Evolutionary conservation across 73 alveolate species (phyloP).

Genomic region (Tetrahymena borealis): DNA sequence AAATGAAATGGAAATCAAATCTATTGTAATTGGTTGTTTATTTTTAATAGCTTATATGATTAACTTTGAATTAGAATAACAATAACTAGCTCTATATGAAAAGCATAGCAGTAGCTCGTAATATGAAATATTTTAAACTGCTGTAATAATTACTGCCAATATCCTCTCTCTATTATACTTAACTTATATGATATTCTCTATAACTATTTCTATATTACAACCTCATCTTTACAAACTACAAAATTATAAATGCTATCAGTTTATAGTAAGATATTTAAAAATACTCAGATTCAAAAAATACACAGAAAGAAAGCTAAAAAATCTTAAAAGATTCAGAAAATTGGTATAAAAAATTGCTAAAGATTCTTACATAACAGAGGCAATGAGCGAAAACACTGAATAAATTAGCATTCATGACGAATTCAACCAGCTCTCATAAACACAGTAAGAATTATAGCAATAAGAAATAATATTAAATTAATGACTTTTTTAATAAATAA

Average conservation of each 20-base stretch:
- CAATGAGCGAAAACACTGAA: too few species aligned
- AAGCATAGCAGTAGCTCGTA: not conserved
- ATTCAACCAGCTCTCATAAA: too few species aligned
- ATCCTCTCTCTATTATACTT: not conserved
- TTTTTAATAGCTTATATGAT: not conserved
- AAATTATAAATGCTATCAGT: not conserved
- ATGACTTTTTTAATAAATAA: too few species aligned
- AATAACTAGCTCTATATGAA: not conserved
- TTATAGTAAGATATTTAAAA: not conserved
- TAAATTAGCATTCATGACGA: too few species aligned
- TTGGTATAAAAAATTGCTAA: too few species aligned
- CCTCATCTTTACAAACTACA: not conserved
- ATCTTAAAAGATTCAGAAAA: not conserved
- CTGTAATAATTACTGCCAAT: not conserved
- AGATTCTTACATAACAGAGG: too few species aligned
- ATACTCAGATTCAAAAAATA: not conserved
- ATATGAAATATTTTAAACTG: not conserved
- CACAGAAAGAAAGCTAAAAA: not conserved
- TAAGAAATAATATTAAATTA: too few species aligned
- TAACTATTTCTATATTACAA: not conserved
- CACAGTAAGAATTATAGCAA: too few species aligned
- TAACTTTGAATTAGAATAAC: not conserved
- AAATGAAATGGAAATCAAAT: not conserved
- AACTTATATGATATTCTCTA: not conserved
- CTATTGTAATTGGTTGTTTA: not conserved